A percentile compares a stretch with the other conserved stretches of the same genome.
These are phyloP conservation scores for Penicillium sp. DNA, from an alignment of 2,329 filamentous ascomycete species.

Conservation along the genomic window DNA sequence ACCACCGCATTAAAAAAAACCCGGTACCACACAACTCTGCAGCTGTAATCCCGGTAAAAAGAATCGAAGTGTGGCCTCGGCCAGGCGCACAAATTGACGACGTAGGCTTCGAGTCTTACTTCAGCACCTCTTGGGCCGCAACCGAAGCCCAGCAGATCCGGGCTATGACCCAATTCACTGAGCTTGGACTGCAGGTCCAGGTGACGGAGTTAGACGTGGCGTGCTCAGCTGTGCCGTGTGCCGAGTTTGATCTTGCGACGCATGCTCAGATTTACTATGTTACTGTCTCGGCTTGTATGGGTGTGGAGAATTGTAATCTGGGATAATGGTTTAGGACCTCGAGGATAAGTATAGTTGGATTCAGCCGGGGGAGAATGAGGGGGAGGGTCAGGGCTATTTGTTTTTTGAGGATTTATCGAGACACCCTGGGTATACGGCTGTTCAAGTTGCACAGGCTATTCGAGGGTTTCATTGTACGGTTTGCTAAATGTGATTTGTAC, in stretches of 20 bases:
- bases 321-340: slow-evolving; percentile 38
- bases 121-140: slow-evolving; percentile 46
- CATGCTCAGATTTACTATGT: slow-evolving; percentile 30
- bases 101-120: slow-evolving; percentile 52
- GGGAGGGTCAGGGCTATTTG: slow-evolving; percentile 28
- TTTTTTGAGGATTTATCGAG: neutral
- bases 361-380: slow-evolving; percentile 37
- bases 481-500: neutral
- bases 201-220: slow-evolving; percentile 52
- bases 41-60: slow-evolving; percentile 35
- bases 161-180: slow-evolving; percentile 39
- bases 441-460: neutral
- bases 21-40: slow-evolving; percentile 33
- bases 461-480: neutral
- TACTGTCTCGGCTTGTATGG: slow-evolving; percentile 26
- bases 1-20: slow-evolving; percentile 46
- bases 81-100: slow-evolving; percentile 49
- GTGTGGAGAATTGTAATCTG: slow-evolving; percentile 26
- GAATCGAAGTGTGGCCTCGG: slow-evolving; percentile 34
- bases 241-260: slow-evolving; percentile 21
- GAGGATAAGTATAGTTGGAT: slow-evolving; percentile 48
- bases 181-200: slow-evolving; percentile 42
- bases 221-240: slow-evolving; percentile 32
- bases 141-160: slow-evolving; percentile 39
- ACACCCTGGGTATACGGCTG: neutral